Evolutionary conservation across 805 yeast genomes (phyloP).

Genomic region (Candida andamanensis): DNA sequence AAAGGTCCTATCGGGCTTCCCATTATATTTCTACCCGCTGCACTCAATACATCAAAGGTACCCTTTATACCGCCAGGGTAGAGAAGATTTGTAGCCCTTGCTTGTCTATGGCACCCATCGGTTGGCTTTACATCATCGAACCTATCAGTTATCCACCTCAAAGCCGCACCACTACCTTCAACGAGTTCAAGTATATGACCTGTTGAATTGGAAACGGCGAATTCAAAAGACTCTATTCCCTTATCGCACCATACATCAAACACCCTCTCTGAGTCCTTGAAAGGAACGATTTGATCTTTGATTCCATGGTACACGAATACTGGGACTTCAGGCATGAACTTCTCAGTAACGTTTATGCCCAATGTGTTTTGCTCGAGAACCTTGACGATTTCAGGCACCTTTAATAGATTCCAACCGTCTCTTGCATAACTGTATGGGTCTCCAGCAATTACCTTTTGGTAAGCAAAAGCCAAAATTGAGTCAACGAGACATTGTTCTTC

Average conservation of each 20-base stretch:
- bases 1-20: slow-evolving; percentile 2
- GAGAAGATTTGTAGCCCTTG: slow-evolving; percentile 13
- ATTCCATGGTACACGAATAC: slow-evolving; percentile 20
- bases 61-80: slow-evolving; percentile 9
- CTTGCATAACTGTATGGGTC: slow-evolving; percentile 3
- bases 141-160: slow-evolving; percentile 14
- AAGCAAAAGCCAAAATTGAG: slow-evolving; percentile 9
- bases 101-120: slow-evolving; percentile 49
- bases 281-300: slow-evolving; percentile 21
- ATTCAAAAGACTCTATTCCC: slow-evolving; percentile 25
- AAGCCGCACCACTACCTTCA: slow-evolving; percentile 18
- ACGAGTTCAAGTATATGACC: slow-evolving; percentile 22
- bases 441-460: slow-evolving; percentile 6
- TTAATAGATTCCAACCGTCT: slow-evolving; percentile 12
- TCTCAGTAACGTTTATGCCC: slow-evolving; percentile 10
- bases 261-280: slow-evolving; percentile 15
- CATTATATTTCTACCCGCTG: slow-evolving; percentile 1
- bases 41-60: slow-evolving; percentile 1
- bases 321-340: slow-evolving; percentile 19
- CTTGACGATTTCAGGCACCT: slow-evolving; percentile 9
- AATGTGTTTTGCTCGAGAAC: slow-evolving; percentile 20
- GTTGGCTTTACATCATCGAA: slow-evolving; percentile 38
- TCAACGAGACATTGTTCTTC: slow-evolving; percentile 5
- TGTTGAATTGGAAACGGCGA: slow-evolving; percentile 18
- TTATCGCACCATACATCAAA: slow-evolving; percentile 24